Conservation (phyloP, 768 basidiomycete species). For the Boletus coccyginus region DNA sequence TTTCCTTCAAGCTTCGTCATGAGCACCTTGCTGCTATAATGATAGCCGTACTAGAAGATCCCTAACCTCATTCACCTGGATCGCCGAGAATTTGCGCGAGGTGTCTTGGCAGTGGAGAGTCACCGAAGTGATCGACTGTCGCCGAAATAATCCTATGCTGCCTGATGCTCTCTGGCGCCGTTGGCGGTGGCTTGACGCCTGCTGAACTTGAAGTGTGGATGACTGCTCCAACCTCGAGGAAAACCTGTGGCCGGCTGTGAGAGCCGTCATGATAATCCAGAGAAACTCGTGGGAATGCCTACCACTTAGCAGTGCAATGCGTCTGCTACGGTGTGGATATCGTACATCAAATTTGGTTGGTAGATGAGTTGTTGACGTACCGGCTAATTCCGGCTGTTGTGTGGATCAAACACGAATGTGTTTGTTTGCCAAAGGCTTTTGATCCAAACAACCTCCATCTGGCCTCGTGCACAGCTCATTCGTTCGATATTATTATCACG, state of each 20-base stretch:
- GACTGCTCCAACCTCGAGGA: conserved; percentile 15
- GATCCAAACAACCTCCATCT: conserved; percentile 25
- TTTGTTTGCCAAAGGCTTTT: conserved; percentile 29
- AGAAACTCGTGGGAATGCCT: conserved; percentile 16
- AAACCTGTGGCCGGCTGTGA: conserved; percentile 26
- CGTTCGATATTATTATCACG: neutral
- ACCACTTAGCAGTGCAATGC: conserved; percentile 8
- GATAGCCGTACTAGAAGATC: neutral
- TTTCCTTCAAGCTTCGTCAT: neutral
- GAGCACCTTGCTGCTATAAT: neutral
- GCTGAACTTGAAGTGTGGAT: conserved; percentile 5
- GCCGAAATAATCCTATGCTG: neutral
- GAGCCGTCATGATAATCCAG: conserved; percentile 9
- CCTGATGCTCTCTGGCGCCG: neutral
- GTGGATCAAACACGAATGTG: conserved; percentile 16
- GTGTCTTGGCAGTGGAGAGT: neutral
- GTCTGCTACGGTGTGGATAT: conserved; percentile 27
- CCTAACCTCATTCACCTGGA: conserved; percentile 3
- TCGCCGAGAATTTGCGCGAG: conserved; percentile 1
- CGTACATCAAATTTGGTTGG: conserved; percentile 17
- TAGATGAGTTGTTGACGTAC: conserved; percentile 9
- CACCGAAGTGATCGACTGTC: neutral
- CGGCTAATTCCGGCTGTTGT: conserved; percentile 18
- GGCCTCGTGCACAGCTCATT: neutral
- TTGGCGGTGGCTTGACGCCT: conserved; percentile 2